A percentile compares a stretch with the other conserved stretches of the same genome.
These are phyloP conservation scores for Solanum hybrid DNA, from an alignment of 305 asterid species.

Conservation along the genomic window DNA sequence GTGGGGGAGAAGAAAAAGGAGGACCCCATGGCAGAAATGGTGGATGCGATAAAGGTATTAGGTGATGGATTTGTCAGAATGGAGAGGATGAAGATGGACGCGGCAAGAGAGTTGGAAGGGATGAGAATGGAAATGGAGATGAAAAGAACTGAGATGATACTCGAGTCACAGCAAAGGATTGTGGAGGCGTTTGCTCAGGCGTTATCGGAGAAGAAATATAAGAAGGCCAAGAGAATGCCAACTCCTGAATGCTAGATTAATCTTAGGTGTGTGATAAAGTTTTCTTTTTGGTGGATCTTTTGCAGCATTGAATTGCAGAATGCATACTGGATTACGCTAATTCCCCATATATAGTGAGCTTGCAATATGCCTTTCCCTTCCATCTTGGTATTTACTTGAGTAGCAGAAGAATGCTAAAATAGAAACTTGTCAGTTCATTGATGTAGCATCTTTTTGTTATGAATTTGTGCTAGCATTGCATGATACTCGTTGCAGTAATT, in stretches of 20 bases:
- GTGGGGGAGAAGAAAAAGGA: constrained; percentile 26
- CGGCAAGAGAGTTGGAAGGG: constrained; percentile 69
- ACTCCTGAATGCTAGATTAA: constrained; percentile 16
- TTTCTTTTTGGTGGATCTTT: background rate
- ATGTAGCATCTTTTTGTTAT: background rate
- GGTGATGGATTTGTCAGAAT: constrained; percentile 84
- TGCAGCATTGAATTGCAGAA: background rate
- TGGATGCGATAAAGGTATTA: constrained; percentile 49
- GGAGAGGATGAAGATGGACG: constrained; percentile 92
- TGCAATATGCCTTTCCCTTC: background rate
- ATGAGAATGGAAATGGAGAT: constrained; percentile 93
- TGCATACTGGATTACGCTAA: background rate
- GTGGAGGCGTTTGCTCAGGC: constrained; percentile 66
- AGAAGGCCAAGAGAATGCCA: constrained; percentile 44
- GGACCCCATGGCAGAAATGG: constrained; percentile 45
- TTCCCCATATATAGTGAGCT: background rate
- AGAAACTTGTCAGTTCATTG: background rate
- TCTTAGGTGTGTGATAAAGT: background rate
- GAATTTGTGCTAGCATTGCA: background rate
- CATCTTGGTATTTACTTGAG: background rate
- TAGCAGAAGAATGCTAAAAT: background rate
- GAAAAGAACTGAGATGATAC: constrained; percentile 86
- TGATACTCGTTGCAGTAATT: background rate
- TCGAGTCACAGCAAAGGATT: constrained; percentile 71
- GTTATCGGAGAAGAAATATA: constrained; percentile 33